Evolutionary conservation across 2,329 filamentous ascomycete species (phyloP).

Genomic region (Capronia americana): DNA sequence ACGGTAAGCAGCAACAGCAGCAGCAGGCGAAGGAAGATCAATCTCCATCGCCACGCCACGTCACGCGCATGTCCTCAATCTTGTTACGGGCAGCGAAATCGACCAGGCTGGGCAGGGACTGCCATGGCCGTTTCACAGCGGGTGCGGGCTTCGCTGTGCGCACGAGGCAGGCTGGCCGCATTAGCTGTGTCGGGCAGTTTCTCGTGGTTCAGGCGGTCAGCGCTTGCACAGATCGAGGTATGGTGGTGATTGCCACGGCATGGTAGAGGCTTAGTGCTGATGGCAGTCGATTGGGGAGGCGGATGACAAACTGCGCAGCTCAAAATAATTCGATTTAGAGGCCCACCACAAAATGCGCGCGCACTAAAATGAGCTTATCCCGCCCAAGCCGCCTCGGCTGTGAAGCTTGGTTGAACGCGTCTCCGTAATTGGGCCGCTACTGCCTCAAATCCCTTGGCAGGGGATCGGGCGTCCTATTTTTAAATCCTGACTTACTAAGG

Average conservation of each 20-base stretch:
- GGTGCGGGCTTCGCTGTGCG: not conserved
- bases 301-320: constrained; percentile 18
- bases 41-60: constrained; percentile 3
- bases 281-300: not conserved
- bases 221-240: constrained; percentile 21
- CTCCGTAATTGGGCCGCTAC: not conserved
- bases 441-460: not conserved
- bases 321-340: too few relatives aligned
- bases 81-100: constrained; percentile 14
- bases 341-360: too few relatives aligned
- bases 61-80: constrained; percentile 12
- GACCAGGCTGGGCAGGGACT: not conserved
- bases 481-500: not conserved
- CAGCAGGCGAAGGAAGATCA: not conserved
- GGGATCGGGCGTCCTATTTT: not conserved
- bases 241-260: constrained; percentile 22
- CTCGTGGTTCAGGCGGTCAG: constrained; percentile 15
- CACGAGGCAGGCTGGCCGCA: not conserved
- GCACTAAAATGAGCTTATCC: constrained; percentile 14
- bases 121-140: constrained; percentile 1
- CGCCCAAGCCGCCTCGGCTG: not conserved
- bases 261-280: constrained; percentile 19
- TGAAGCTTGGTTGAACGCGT: not conserved
- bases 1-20: too few relatives aligned
- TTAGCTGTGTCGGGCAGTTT: not conserved